Evolutionary conservation across 2,329 filamentous ascomycete species (phyloP), one percentile per base, ranked within the genome.

Genomic region (Colletotrichum kahawae): DNA sequence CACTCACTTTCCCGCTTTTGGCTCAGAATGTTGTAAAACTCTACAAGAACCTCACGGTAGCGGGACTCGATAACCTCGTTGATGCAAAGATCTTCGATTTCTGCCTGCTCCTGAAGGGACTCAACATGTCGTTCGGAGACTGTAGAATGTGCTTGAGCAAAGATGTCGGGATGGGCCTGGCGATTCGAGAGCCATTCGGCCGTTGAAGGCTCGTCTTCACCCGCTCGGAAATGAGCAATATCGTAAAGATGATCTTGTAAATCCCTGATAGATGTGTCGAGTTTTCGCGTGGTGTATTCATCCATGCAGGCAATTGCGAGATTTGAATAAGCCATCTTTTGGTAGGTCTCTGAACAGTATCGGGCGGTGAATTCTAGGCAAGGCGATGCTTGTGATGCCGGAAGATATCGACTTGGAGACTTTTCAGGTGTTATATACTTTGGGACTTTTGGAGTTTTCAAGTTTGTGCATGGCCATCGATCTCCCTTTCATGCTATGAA

Each of bases 401-500:
- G 13, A 51, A n/a, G n/a, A 13, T 51, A 0, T 12, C 10, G 43
- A 21, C n/a, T 21, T 51, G 43, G 43, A 21, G 5, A 4, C 21
- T 51, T n/a, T 21, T n/a, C 21, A 8, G 21, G 43, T 51, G 4
- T 7, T 51, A 51, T 51, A 51, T 51, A n/a, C 43, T 51, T 51
- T 51, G 10, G 1, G n/a, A 13, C 43, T 21, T 51, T 51, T 48
- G 43, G 43, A 0, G 5, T 12, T 21, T 51, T 51, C 43, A 13
- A n/a, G n/a, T 1, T 18, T 48, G 12, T 18, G 0, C 0, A 21
- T 21, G n/a, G 43, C n/a, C 0, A 21, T n/a, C 43, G 21, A 13
- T 0, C 0, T 21, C 21, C 21, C n/a, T 51, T 51, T 51, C n/a
- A 51, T 51, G n/a, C 43, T n/a, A 51, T 51, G 12, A 21, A 51